Conservation (phyloP, 331 rosid species). For the Ulmus americana region DNA sequence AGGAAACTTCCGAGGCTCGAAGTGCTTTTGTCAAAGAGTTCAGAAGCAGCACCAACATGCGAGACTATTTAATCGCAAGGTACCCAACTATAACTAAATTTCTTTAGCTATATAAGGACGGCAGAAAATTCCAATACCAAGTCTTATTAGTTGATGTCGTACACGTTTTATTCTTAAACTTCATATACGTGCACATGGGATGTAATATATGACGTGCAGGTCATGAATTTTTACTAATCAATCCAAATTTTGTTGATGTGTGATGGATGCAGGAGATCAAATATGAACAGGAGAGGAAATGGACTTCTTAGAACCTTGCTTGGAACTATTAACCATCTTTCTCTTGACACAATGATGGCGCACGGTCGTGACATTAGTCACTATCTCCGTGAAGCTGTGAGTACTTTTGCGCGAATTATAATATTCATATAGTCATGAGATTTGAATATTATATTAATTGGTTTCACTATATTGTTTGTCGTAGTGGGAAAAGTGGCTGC, state of each 20-base stretch:
- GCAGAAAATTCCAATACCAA: slow-evolving; percentile 1
- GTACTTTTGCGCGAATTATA: slow-evolving; percentile 7
- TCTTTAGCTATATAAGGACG: background rate
- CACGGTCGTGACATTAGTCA: slow-evolving; percentile 61
- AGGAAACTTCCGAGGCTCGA: slow-evolving; percentile 23
- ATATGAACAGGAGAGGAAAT: slow-evolving; percentile 27
- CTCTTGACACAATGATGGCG: slow-evolving; percentile 49
- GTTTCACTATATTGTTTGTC: too few species aligned
- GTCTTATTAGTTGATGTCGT: background rate
- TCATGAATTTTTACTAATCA: too few species aligned
- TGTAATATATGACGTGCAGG: too few species aligned
- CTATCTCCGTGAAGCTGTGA: slow-evolving; percentile 50
- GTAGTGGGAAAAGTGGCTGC: slow-evolving; percentile 80
- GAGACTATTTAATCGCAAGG: slow-evolving; percentile 40
- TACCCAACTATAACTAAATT: slow-evolving; percentile 1
- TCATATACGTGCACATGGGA: too few species aligned
- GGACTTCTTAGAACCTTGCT: slow-evolving; percentile 50
- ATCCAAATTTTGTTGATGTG: background rate
- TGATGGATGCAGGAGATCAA: slow-evolving; percentile 39
- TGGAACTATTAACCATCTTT: slow-evolving; percentile 53
- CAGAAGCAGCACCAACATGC: slow-evolving; percentile 18
- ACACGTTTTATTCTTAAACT: background rate
- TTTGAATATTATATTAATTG: too few species aligned
- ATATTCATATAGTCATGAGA: too few species aligned
- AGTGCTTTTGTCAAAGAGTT: slow-evolving; percentile 41